Evolutionary conservation across 2,329 filamentous ascomycete species (phyloP), one percentile per base, ranked within the genome.

Genomic region (Capronia americana): DNA sequence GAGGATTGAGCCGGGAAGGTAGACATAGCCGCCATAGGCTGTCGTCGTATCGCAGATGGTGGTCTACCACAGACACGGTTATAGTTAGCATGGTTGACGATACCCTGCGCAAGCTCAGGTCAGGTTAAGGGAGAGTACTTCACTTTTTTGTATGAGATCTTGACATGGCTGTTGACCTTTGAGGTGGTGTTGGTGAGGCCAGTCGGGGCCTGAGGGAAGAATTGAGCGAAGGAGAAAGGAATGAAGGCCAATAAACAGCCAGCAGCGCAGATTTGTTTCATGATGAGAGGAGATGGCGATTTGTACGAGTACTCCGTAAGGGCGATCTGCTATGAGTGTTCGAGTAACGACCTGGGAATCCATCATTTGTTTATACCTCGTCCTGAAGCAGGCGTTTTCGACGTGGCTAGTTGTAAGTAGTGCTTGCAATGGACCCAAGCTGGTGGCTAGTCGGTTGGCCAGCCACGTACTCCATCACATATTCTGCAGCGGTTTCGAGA

Each of bases 21-120:
- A 81, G 10, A 89, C 82, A 69, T 88, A 88, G 44, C 86, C 86
- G 1, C 83, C 82, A 75, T 87, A 90, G 17, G 82, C 82, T 10
- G 79, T 77, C 0, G 83, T 87, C 1, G 84, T 86, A 75, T 88
- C 86, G 73, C 86, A 88, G 23, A 88, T 81, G 3, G 76, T 74
- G 30, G 80, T 76, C 80, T 84, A 57, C 32, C 32, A 34, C 32
- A 34, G 10, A 12, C 32, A 34, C 32, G 32, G 10, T 11, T 34
- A 11, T 11, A 34, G 32, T 34, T 34, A 34, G 32, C 32, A 34
- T 34, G 32, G 32, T 12, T 11, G 10, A 34, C 32, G 10, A 10
- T 0, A 28, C 53, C 17, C 8, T 7, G 17, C 26, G 38, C 59
- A 1, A 61, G 58, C 24, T 8, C 26, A 32, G 26, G 14, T 24